Evolutionary conservation across 2,329 filamentous ascomycete species (phyloP).

Genomic region (Tolypocladium pustulatum): DNA sequence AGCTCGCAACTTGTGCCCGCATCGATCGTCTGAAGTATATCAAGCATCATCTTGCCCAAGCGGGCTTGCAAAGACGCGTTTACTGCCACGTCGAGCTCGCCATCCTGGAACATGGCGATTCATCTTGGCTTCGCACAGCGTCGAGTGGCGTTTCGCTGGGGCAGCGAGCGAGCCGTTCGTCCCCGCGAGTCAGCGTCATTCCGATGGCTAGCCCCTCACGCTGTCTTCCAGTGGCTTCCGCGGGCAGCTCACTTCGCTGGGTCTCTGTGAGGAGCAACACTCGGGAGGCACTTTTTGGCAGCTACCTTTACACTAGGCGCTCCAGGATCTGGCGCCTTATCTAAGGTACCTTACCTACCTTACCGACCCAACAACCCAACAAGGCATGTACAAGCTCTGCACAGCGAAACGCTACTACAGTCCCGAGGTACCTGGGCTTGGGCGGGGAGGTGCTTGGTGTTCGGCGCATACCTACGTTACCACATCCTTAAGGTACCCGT

Average conservation of each 20-base stretch:
- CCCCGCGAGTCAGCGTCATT: conserved; percentile 4
- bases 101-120: background rate
- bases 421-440: background rate
- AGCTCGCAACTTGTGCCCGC: background rate
- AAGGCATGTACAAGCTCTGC: background rate
- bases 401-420: background rate
- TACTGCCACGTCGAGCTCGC: background rate
- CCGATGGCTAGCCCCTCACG: background rate
- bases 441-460: too few relatives aligned
- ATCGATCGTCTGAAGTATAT: background rate
- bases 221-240: background rate
- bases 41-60: background rate
- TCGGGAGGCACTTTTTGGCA: background rate
- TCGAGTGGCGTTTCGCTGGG: conserved; percentile 1
- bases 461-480: too few relatives aligned
- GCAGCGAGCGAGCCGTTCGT: background rate
- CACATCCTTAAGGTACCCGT: too few relatives aligned
- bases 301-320: background rate
- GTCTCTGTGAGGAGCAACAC: background rate
- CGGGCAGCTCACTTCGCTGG: background rate
- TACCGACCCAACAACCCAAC: too few relatives aligned
- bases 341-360: too few relatives aligned
- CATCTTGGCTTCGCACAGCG: background rate
- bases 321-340: background rate
- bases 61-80: background rate